Evolutionary conservation across 1,139 yeast genomes (phyloP).

Genomic region (Pichia sp.): DNA sequence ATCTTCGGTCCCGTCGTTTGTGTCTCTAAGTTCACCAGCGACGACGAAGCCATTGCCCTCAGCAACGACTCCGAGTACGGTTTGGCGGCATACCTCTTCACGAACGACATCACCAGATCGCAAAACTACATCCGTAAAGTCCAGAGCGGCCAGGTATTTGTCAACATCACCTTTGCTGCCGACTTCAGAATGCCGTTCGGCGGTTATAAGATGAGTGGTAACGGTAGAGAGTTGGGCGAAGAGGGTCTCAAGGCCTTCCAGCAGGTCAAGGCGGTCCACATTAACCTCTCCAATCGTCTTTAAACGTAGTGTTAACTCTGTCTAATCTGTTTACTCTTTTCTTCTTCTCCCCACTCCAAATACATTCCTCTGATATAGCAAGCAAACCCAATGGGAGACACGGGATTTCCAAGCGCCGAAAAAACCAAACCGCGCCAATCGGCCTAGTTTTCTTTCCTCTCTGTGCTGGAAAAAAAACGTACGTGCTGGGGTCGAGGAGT

Average conservation of each 20-base stretch:
- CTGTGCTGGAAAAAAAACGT: neutral
- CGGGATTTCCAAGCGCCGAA: neutral
- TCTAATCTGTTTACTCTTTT: neutral
- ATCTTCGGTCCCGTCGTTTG: slow-evolving; percentile 60
- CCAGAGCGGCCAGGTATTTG: slow-evolving; percentile 54
- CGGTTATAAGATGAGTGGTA: slow-evolving; percentile 48
- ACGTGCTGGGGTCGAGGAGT: neutral
- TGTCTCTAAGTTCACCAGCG: slow-evolving; percentile 47
- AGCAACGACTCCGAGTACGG: slow-evolving; percentile 56
- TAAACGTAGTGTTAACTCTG: neutral
- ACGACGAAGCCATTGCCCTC: slow-evolving; percentile 47
- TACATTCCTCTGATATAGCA: neutral
- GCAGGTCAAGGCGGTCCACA: slow-evolving; percentile 55
- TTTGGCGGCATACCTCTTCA: slow-evolving; percentile 56
- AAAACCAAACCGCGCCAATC: neutral
- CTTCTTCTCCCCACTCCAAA: neutral
- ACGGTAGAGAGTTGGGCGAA: slow-evolving; percentile 60
- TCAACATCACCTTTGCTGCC: slow-evolving; percentile 54
- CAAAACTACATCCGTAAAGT: slow-evolving; percentile 30
- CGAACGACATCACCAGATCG: slow-evolving; percentile 43
- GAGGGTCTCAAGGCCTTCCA: slow-evolving; percentile 53
- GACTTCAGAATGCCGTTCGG: slow-evolving; percentile 57
- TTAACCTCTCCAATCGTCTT: slow-evolving; percentile 32
- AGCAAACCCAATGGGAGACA: neutral
- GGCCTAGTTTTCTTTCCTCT: neutral